A percentile compares a stretch with the other conserved stretches of the same genome.
Evolutionary conservation across 1,139 yeast species (phyloP).

Genomic region (Debaryomyces robertsiae): DNA sequence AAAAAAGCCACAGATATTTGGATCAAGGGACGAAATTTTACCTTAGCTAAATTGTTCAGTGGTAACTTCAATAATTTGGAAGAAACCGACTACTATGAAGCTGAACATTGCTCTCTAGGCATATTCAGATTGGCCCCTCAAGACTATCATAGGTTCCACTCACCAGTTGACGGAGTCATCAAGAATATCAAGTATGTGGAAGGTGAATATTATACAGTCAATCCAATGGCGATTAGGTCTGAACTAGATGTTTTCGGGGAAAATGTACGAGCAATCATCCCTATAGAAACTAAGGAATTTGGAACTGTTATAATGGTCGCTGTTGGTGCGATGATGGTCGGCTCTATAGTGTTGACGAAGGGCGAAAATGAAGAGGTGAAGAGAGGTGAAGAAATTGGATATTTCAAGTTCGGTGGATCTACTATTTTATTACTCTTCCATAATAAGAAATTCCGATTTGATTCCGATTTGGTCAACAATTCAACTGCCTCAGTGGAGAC

Average conservation of each 20-base stretch:
- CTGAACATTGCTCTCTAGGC: constrained; percentile 61
- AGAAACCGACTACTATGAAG: constrained; percentile 38
- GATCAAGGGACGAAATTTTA: constrained; percentile 87
- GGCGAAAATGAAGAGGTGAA: constrained; percentile 56
- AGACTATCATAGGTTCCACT: constrained; percentile 93
- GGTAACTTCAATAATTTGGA: constrained; percentile 56
- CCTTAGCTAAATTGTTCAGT: constrained; percentile 64
- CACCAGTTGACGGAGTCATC: constrained; percentile 76
- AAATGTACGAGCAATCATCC: constrained; percentile 75
- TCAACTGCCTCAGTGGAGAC: constrained; percentile 77
- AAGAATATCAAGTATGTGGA: constrained; percentile 68
- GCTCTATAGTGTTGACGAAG: constrained; percentile 79
- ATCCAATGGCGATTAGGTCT: constrained; percentile 94
- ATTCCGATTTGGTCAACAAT: constrained; percentile 70
- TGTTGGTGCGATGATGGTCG: constrained; percentile 99
- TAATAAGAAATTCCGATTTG: constrained; percentile 51
- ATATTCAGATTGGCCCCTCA: constrained; percentile 93
- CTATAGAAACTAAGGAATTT: constrained; percentile 71
- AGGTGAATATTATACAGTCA: constrained; percentile 94
- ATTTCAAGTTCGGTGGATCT: constrained; percentile 95
- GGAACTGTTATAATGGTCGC: constrained; percentile 79
- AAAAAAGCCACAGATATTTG: constrained; percentile 73
- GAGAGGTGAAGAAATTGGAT: constrained; percentile 87
- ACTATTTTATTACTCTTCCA: constrained; percentile 66
- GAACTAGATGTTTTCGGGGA: constrained; percentile 91